These are phyloP conservation scores for Stephanodiscus minutulus DNA, from an alignment of 108 stramenopile species.

Conservation along the genomic window DNA sequence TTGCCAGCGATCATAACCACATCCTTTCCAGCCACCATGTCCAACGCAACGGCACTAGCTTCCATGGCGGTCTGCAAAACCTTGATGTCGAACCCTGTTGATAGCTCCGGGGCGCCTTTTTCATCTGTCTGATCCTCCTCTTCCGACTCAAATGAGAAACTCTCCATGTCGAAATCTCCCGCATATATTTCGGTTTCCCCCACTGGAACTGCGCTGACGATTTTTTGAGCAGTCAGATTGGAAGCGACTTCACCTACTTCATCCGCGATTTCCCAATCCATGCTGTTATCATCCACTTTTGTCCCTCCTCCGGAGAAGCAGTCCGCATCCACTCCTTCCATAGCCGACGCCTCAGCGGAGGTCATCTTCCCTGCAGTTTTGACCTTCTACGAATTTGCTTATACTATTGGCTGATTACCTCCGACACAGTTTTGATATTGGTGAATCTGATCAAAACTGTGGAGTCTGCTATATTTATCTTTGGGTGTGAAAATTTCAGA, in stretches of 20 bases:
- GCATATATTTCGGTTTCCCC: background rate
- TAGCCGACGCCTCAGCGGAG: background rate
- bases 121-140: background rate
- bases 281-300: background rate
- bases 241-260: background rate
- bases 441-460: too few species aligned
- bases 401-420: too few species aligned
- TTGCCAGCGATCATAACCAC: slow-evolving; percentile 54
- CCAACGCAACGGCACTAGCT: slow-evolving; percentile 40
- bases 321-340: background rate
- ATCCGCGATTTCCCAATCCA: slow-evolving; percentile 5
- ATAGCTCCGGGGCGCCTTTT: background rate
- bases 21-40: slow-evolving; percentile 47
- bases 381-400: too few species aligned
- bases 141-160: slow-evolving; percentile 13
- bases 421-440: too few species aligned
- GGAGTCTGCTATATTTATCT: too few species aligned
- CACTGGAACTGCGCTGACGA: slow-evolving; percentile 11
- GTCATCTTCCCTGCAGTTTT: background rate
- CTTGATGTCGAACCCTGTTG: slow-evolving; percentile 50
- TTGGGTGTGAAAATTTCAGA: too few species aligned
- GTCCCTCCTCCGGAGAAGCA: background rate
- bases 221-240: background rate
- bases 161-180: slow-evolving; percentile 5
- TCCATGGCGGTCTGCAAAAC: slow-evolving; percentile 48